Conservation (phyloP, 2,329 filamentous ascomycete species). For the Phaeosphaeria sp. region DNA sequence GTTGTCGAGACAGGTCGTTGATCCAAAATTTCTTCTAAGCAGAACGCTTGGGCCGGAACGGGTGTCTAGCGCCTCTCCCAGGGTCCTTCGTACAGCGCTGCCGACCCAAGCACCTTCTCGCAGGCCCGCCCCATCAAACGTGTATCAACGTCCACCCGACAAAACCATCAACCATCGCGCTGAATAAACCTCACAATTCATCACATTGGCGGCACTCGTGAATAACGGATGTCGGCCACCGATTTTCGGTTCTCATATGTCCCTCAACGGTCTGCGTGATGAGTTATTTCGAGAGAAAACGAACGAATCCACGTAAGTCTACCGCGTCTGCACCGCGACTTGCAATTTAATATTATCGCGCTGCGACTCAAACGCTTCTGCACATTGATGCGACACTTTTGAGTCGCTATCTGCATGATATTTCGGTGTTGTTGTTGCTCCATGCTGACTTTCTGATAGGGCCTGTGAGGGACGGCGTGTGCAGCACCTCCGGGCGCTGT, state of each 20-base stretch:
- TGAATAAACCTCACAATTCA: conserved; percentile 39
- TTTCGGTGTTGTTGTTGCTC: conserved; percentile 45
- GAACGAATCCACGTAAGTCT: conserved; percentile 54
- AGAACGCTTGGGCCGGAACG: conserved; percentile 21
- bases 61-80: conserved; percentile 32
- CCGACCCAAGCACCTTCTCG: conserved; percentile 17
- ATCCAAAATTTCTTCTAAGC: conserved; percentile 23
- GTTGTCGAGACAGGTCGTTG: conserved; percentile 14
- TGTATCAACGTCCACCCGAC: conserved; percentile 31
- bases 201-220: conserved; percentile 51
- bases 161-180: conserved; percentile 44
- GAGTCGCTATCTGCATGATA: neutral
- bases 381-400: conserved; percentile 44
- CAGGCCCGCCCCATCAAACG: conserved; percentile 34
- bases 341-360: conserved; percentile 37
- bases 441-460: conserved; percentile 36
- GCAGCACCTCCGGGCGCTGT: conserved; percentile 88
- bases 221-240: conserved; percentile 57
- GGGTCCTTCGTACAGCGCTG: conserved; percentile 14
- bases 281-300: conserved; percentile 48
- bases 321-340: conserved; percentile 8
- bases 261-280: conserved; percentile 54
- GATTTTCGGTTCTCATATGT: conserved; percentile 54
- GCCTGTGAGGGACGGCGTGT: conserved; percentile 77
- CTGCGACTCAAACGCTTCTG: conserved; percentile 32